phyloP scores from a whole-genome alignment of 2,329 filamentous ascomycete genomes.

The Thelonectria blattea region DNA sequence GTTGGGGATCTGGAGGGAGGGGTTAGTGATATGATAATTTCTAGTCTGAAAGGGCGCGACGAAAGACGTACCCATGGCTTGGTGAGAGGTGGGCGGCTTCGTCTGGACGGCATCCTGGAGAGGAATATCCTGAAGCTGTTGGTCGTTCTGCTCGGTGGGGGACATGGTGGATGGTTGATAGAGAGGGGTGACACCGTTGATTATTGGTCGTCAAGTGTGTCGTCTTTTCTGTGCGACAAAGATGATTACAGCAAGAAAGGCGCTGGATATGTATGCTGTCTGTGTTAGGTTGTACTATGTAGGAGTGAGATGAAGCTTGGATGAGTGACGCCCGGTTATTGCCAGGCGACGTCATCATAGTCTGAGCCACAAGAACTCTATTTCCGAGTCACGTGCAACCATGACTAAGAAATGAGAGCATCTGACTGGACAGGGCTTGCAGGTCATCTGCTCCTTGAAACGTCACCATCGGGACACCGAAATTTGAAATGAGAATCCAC shows the following conservation, averaged over 20 bases:
- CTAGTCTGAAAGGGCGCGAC: not conserved
- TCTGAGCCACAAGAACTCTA: not conserved
- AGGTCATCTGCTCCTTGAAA: too few species aligned
- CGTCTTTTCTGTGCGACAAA: not conserved
- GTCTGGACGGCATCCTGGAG: conserved; percentile 6
- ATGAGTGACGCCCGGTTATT: not conserved
- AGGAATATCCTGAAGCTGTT: not conserved
- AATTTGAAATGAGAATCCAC: too few species aligned
- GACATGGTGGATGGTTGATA: not conserved
- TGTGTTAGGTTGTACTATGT: not conserved
- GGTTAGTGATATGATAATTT: not conserved
- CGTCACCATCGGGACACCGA: too few species aligned
- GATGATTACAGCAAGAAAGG: not conserved
- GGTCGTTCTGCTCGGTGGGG: not conserved
- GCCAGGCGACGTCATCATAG: conserved; percentile 11
- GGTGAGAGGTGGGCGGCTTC: conserved; percentile 3
- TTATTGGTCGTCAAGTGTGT: not conserved
- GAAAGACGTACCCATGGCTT: conserved; percentile 8
- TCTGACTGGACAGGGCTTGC: too few species aligned
- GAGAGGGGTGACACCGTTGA: not conserved
- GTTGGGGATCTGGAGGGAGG: conserved; percentile 22
- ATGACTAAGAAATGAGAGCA: not conserved
- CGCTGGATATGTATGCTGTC: not conserved
- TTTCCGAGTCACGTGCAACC: not conserved
- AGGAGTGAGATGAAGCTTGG: not conserved